Conservation (phyloP, 306 rosid species). For the Gastrolobium bilobum region DNA sequence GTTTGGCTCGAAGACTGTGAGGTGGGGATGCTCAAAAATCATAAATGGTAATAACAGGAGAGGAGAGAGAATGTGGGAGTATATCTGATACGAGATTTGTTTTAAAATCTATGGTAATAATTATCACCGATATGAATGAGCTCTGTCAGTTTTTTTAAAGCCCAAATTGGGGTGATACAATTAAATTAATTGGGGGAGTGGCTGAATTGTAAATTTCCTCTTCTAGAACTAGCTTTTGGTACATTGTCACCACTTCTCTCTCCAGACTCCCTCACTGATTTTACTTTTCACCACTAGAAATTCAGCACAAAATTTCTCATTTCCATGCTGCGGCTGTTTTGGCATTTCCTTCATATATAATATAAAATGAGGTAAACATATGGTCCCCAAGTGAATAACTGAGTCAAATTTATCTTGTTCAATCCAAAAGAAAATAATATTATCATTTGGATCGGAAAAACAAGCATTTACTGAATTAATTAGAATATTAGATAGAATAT, state of each 20-base stretch:
- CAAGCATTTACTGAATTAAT: neutral
- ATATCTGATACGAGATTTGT: constrained; percentile 48
- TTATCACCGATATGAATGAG: constrained; percentile 47
- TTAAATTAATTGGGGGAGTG: constrained; percentile 35
- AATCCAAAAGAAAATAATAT: neutral
- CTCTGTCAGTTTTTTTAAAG: constrained; percentile 51
- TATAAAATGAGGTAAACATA: constrained; percentile 3
- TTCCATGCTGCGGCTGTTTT: neutral
- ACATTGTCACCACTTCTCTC: constrained; percentile 12
- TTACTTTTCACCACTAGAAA: neutral
- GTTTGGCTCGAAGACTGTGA: constrained; percentile 43
- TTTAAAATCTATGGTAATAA: constrained; percentile 45
- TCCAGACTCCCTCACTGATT: neutral
- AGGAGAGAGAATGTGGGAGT: constrained; percentile 12
- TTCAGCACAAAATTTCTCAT: constrained; percentile 13
- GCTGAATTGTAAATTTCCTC: constrained; percentile 39
- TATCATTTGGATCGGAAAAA: neutral
- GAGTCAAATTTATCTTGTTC: neutral
- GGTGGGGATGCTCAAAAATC: constrained; percentile 45
- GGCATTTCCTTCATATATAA: constrained; percentile 1
- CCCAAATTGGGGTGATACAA: constrained; percentile 44
- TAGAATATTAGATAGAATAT: neutral
- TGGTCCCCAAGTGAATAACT: constrained; percentile 33
- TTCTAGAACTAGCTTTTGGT: constrained; percentile 30
- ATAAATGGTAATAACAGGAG: constrained; percentile 34